Evolutionary conservation across 2,329 filamentous ascomycete genomes (phyloP).

Genomic region (Alternaria triticina): DNA sequence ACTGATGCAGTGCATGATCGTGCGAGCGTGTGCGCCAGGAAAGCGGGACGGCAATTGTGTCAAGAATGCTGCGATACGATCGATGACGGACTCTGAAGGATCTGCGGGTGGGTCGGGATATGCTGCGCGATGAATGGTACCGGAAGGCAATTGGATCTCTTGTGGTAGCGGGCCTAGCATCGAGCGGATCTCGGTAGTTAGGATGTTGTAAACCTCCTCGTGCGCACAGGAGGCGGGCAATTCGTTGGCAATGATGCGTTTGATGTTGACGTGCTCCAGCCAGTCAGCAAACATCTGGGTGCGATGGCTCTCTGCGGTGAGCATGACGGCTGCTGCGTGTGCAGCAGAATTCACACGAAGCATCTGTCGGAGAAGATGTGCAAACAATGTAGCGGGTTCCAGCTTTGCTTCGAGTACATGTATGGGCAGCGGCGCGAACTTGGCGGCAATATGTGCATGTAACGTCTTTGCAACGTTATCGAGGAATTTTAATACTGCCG

Average conservation of each 20-base stretch:
- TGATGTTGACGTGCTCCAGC: slow-evolving; percentile 67
- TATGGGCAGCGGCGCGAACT: slow-evolving; percentile 81
- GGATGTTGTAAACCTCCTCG: slow-evolving; percentile 62
- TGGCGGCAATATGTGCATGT: slow-evolving; percentile 80
- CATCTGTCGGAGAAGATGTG: slow-evolving; percentile 82
- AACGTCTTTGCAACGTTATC: slow-evolving; percentile 84
- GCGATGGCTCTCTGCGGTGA: slow-evolving; percentile 85
- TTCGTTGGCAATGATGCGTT: slow-evolving; percentile 63
- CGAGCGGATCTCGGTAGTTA: slow-evolving; percentile 68
- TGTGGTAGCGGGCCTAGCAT: slow-evolving; percentile 73
- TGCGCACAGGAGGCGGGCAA: slow-evolving; percentile 60
- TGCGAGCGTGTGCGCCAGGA: slow-evolving; percentile 73
- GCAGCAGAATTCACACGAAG: slow-evolving; percentile 91
- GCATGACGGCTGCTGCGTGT: slow-evolving; percentile 90
- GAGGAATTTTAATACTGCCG: slow-evolving; percentile 83
- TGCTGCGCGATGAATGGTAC: slow-evolving; percentile 52
- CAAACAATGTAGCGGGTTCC: slow-evolving; percentile 86
- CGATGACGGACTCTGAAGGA: slow-evolving; percentile 64
- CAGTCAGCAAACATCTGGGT: slow-evolving; percentile 97
- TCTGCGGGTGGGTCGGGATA: slow-evolving; percentile 34
- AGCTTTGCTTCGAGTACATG: slow-evolving; percentile 90
- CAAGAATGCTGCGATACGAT: slow-evolving; percentile 79
- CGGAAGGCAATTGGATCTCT: slow-evolving; percentile 67
- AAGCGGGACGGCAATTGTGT: slow-evolving; percentile 73
- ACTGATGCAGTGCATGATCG: slow-evolving; percentile 78